Evolutionary conservation across 805 yeast species (phyloP), one percentile per base, ranked within the genome.

Genomic region (Kodamaea hsintzibuensis): DNA sequence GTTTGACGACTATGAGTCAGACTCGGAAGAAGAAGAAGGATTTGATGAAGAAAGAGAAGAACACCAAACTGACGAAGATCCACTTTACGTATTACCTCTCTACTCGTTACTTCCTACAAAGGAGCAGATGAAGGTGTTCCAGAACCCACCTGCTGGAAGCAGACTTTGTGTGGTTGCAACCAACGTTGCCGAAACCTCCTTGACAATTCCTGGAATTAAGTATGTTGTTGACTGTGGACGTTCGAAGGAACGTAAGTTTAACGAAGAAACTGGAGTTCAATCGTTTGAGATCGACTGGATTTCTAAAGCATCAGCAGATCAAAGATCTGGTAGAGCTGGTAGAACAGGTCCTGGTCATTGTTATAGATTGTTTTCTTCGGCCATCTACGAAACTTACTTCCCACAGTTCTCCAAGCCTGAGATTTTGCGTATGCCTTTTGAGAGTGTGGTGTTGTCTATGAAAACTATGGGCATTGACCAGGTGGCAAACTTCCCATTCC

Each of bases 331-430:
- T 66, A 85, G 98, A 77, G 98, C 98, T 49, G 98, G 98, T 67
- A 86, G 98, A 80, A 92, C 97, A 0, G 99, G 98, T 0, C 98
- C 99, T 0, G 99, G 99, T 55, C 98, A 95, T 65, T 90, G 97
- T 68, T 95, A 95, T 68, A 77, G 99, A 56, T 70, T 95, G 12
- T 95, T 79, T 63, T 93, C 98, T 0, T 92, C 98, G 13, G 99
- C 99, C 1, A 88, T 96, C 7, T 95, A 78, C 68, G 98, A 95
- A 66, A 82, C 85, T 57, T 95, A 87, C 59, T 95, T 95, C 66
- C 78, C 78, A 2, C 91, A 87, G 63, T 95, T 95, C 63, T 80
- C 95, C 9, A 78, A 77, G 52, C 98, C 99, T 0, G 99, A 95
- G 68, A 92, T 95, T 46, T 73, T 89, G 54, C 78, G 98, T 59